phyloP scores from a whole-genome alignment of 2,329 filamentous ascomycete genomes.

The Apiospora kogelbergensis region DNA sequence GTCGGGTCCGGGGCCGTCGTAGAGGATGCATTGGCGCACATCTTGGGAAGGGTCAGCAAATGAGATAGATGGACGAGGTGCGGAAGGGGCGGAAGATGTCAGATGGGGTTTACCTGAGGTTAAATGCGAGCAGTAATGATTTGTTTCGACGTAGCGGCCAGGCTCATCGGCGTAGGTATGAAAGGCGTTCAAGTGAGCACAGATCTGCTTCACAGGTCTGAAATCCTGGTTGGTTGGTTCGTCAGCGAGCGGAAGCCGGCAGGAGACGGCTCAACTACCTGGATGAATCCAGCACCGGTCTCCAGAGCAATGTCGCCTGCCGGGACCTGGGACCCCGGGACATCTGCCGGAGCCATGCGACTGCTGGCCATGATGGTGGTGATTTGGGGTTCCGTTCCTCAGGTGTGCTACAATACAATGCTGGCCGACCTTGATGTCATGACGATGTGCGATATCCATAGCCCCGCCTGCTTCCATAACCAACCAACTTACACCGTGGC shows the following conservation, averaged over 20 bases:
- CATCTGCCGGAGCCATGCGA: constrained; percentile 21
- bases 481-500: not conserved
- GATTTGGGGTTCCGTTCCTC: not conserved
- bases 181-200: constrained; percentile 84
- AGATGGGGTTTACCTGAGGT: constrained; percentile 50
- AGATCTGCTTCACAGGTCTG: constrained; percentile 70
- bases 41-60: constrained; percentile 42
- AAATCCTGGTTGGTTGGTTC: constrained; percentile 55
- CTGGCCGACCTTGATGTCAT: not conserved
- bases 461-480: not conserved
- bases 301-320: constrained; percentile 59
- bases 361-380: constrained; percentile 11
- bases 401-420: not conserved
- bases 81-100: not conserved
- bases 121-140: constrained; percentile 82
- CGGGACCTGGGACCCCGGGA: constrained; percentile 50
- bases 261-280: constrained; percentile 38
- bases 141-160: constrained; percentile 68
- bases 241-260: not conserved
- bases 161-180: constrained; percentile 78
- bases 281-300: constrained; percentile 58
- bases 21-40: constrained; percentile 81
- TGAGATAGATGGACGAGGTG: not conserved
- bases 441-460: not conserved
- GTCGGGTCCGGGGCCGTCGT: constrained; percentile 66